Conservation (phyloP, 805 yeast species). For the Dipodascus albidus region DNA sequence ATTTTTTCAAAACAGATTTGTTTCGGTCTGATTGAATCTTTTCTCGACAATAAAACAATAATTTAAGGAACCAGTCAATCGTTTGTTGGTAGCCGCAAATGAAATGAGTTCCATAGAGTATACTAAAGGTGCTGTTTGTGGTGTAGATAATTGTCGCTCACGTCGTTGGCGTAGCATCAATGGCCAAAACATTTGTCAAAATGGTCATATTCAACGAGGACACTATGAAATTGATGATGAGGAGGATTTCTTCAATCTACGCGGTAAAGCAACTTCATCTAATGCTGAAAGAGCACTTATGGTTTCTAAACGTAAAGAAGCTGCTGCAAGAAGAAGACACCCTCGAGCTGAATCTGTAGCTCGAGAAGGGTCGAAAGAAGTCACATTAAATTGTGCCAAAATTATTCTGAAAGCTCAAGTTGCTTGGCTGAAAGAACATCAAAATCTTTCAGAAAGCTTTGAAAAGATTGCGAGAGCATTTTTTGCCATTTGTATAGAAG, state of each 20-base stretch:
- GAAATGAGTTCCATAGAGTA: conserved; percentile 23
- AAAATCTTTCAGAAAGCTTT: conserved; percentile 16
- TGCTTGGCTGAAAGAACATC: conserved; percentile 27
- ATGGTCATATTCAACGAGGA: conserved; percentile 82
- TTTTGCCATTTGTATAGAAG: conserved; percentile 2
- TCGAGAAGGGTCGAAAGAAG: background rate
- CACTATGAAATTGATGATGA: conserved; percentile 72
- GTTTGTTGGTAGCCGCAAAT: background rate
- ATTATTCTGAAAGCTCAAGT: conserved; percentile 38
- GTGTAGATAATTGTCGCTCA: conserved; percentile 81
- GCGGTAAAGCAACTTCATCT: conserved; percentile 41
- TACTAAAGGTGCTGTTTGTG: conserved; percentile 75
- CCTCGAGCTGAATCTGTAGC: background rate
- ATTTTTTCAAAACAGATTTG: too few relatives aligned
- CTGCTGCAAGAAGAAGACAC: background rate
- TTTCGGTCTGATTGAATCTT: too few relatives aligned
- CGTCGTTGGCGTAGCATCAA: conserved; percentile 57
- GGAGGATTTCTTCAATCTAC: conserved; percentile 40
- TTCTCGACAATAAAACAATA: too few relatives aligned
- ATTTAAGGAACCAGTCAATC: too few relatives aligned
- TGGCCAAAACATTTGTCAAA: conserved; percentile 78
- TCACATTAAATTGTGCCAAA: background rate
- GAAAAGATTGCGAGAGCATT: conserved; percentile 17
- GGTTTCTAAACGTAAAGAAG: background rate
- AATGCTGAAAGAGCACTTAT: conserved; percentile 4